phyloP scores from a whole-genome alignment of 257 asterid genomes.

The Nicotiana obtusifolia region DNA sequence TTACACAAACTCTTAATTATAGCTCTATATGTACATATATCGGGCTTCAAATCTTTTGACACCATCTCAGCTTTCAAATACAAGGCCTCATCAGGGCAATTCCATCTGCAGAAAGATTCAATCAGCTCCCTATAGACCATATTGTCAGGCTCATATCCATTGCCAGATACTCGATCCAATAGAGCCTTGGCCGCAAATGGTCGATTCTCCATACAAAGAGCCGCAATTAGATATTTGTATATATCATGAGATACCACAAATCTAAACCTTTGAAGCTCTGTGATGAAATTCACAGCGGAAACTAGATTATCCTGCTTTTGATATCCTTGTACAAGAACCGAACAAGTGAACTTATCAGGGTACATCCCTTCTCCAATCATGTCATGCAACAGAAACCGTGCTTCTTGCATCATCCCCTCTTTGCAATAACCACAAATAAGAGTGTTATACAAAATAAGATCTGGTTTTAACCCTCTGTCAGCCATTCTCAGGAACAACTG shows the following conservation, averaged over 20 bases:
- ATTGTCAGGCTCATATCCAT: slow-evolving; percentile 35
- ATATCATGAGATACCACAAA: slow-evolving; percentile 45
- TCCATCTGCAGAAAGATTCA: slow-evolving; percentile 53
- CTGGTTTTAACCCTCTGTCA: slow-evolving; percentile 63
- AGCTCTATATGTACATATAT: slow-evolving; percentile 40
- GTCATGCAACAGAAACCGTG: slow-evolving; percentile 50
- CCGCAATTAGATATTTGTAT: slow-evolving; percentile 48
- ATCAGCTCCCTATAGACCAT: slow-evolving; percentile 49
- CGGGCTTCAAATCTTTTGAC: slow-evolving; percentile 40
- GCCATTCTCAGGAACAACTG: slow-evolving; percentile 56
- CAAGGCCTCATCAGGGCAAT: slow-evolving; percentile 48
- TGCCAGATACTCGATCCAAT: slow-evolving; percentile 38
- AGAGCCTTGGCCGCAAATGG: slow-evolving; percentile 86
- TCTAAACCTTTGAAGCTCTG: slow-evolving; percentile 56
- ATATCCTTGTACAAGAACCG: slow-evolving; percentile 67
- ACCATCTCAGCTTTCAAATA: slow-evolving; percentile 48
- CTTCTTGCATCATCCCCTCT: slow-evolving; percentile 78
- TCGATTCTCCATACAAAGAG: slow-evolving; percentile 57
- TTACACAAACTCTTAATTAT: slow-evolving; percentile 56
- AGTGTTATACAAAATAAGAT: slow-evolving; percentile 53
- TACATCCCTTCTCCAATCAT: slow-evolving; percentile 54
- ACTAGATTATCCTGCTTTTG: slow-evolving; percentile 47
- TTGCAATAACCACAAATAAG: slow-evolving; percentile 71
- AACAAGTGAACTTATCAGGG: slow-evolving; percentile 68
- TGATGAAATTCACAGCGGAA: slow-evolving; percentile 66